Conservation (phyloP, 1,284 basidiomycete species). For the Sphagnurus paluster region DNA sequence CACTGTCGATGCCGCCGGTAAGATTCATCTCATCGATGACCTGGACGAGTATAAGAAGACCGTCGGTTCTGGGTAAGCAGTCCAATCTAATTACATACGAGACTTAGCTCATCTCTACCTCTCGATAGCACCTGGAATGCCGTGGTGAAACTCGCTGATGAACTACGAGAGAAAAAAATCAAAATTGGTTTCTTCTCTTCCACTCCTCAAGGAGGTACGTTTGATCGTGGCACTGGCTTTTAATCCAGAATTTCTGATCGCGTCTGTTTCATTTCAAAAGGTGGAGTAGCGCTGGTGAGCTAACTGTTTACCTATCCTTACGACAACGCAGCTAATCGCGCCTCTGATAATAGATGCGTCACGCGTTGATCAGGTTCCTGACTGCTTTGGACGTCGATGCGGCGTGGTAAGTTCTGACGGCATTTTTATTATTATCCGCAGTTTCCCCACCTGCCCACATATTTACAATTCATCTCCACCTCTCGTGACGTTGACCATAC, state of each 20-base stretch:
- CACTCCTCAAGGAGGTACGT: conserved; percentile 82
- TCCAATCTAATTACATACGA: conserved; percentile 1
- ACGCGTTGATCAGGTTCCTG: conserved; percentile 84
- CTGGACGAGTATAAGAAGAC: conserved; percentile 69
- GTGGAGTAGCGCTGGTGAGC: conserved; percentile 84
- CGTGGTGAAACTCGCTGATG: conserved; percentile 76
- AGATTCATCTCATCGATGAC: conserved; percentile 79
- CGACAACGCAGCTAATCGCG: conserved; percentile 8
- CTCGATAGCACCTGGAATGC: conserved; percentile 68
- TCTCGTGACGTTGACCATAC: conserved; percentile 10
- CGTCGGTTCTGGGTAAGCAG: conserved; percentile 51
- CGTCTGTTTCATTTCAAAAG: conserved; percentile 37
- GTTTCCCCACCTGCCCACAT: conserved; percentile 8
- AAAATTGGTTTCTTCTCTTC: conserved; percentile 90
- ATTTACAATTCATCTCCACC: background rate
- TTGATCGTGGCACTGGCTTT: conserved; percentile 16
- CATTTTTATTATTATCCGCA: conserved; percentile 4
- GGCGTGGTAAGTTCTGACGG: conserved; percentile 59
- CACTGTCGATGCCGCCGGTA: conserved; percentile 75
- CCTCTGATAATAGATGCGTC: conserved; percentile 67
- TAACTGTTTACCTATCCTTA: conserved; percentile 13
- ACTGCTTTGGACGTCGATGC: conserved; percentile 75
- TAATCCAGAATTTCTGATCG: conserved; percentile 25
- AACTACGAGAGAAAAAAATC: conserved; percentile 78
- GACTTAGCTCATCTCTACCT: conserved; percentile 6